Evolutionary conservation across 1,284 basidiomycete species (phyloP).

Genomic region (Peniophora sp.): DNA sequence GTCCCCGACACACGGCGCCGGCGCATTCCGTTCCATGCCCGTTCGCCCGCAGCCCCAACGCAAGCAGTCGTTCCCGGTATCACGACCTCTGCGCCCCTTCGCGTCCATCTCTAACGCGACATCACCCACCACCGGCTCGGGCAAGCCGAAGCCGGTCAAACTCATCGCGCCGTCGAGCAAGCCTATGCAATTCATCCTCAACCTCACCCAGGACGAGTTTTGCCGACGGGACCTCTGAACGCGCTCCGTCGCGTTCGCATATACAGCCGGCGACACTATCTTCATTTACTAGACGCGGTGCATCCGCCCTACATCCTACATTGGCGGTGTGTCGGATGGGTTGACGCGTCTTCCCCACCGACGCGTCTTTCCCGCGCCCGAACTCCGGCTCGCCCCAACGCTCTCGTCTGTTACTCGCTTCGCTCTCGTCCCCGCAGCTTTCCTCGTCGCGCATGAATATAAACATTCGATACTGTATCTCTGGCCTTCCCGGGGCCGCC

Average conservation of each 20-base stretch:
- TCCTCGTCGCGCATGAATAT: too few species aligned
- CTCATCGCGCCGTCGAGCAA: slow-evolving; percentile 69
- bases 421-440: too few species aligned
- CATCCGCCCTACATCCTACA: neutral
- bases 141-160: slow-evolving; percentile 42
- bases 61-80: slow-evolving; percentile 50
- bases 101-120: slow-evolving; percentile 41
- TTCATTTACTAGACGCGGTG: too few species aligned
- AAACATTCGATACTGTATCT: too few species aligned
- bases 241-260: slow-evolving; percentile 22
- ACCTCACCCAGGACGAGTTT: slow-evolving; percentile 75
- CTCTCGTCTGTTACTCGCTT: too few species aligned
- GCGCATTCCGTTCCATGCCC: slow-evolving; percentile 19
- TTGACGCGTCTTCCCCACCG: too few species aligned
- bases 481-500: too few species aligned
- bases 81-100: slow-evolving; percentile 70
- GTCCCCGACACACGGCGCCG: slow-evolving; percentile 9
- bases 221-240: slow-evolving; percentile 45
- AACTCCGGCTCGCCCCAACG: too few species aligned
- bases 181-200: slow-evolving; percentile 59
- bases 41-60: slow-evolving; percentile 26
- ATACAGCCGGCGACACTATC: neutral
- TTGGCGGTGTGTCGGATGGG: too few species aligned
- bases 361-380: too few species aligned
- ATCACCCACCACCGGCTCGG: slow-evolving; percentile 18